Base-by-base conservation (phyloP, 805 yeast species). In the Starmerella geochares region DNA sequence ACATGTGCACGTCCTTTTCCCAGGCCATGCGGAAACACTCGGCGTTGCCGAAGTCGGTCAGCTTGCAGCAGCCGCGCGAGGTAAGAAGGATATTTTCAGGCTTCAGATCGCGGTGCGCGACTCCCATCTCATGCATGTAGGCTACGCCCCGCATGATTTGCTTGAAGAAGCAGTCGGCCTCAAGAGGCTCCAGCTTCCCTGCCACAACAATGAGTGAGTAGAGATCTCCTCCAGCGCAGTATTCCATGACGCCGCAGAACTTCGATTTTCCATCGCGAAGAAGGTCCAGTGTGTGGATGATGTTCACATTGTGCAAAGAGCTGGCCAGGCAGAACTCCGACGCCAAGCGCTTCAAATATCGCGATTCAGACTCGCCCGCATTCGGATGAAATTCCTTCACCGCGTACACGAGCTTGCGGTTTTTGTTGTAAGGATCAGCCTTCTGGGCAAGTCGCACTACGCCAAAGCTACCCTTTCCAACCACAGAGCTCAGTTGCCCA, bases 381-480 rank as follows among this genome's bases (percentile, higher is more conserved):
- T 78, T 69, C 52, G 77, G 74, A 54, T 81, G 73, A 62, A 83
- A 74, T 65, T 83, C 88, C 63, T 83, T 83, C 49, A 83, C 84
- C 1, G 92, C 92, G 67, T 76, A 83, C 38, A 62, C 57, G 16
- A 78, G 65, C 35, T 63, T 60, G 49, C 72, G 73, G 50, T 70
- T 65, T 43, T 51, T 47, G 53, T 51, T 56, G 19, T 58, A 55
- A 2, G 73, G 68, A 49, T 72, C 73, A 14, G 63, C 57, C 58
- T 74, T 74, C 68, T 88, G 96, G 3, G 95, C 77, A 7, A 90
- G 76, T 54, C 95, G 72, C 17, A 88, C 96, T 42, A 86, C 85
- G 24, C 97, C 97, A 70, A 83, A 88, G 0, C 96, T 80, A 33
- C 96, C 97, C 48, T 83, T 75, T 23, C 97, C 97, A 55, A 90